Conservation (phyloP, 192 early-diverging fungal species). For the Coemansia sp. region DNA sequence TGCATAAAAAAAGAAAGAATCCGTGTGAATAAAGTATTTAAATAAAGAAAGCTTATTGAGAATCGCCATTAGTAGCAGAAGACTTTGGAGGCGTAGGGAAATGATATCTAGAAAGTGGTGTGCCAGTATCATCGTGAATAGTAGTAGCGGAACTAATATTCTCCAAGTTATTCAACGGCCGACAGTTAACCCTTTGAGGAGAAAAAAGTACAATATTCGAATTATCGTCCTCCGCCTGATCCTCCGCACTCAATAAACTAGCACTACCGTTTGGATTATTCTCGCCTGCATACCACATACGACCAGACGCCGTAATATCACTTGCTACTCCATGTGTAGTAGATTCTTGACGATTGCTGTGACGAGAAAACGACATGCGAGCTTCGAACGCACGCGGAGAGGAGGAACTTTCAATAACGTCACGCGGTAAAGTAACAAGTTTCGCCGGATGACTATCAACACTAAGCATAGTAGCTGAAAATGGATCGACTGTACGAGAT, state of each 20-base stretch:
- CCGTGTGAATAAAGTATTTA: not conserved
- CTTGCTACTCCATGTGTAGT: not conserved
- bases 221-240: conserved; percentile 16
- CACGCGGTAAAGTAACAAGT: conserved; percentile 29
- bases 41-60: conserved; percentile 2
- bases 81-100: conserved; percentile 23
- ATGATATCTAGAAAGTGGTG: conserved; percentile 22
- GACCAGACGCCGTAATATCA: not conserved
- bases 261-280: conserved; percentile 3
- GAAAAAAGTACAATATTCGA: conserved; percentile 39
- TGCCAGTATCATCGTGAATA: conserved; percentile 30
- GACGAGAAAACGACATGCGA: conserved; percentile 40
- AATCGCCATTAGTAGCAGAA: conserved; percentile 6
- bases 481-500: conserved; percentile 42
- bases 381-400: conserved; percentile 25
- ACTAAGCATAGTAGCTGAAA: conserved; percentile 39
- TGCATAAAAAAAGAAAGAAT: not conserved
- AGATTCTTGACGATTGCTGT: conserved; percentile 18
- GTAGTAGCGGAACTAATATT: conserved; percentile 47
- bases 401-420: conserved; percentile 21
- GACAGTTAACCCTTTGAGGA: conserved; percentile 15
- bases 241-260: conserved; percentile 20
- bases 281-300: conserved; percentile 3
- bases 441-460: conserved; percentile 30
- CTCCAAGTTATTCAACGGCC: conserved; percentile 24